Percentiles rank a stretch among this genome's conserved stretches.
phyloP scores from a whole-genome alignment of 1,284 basidiomycete species.

The Sporisorium scitamineum region DNA sequence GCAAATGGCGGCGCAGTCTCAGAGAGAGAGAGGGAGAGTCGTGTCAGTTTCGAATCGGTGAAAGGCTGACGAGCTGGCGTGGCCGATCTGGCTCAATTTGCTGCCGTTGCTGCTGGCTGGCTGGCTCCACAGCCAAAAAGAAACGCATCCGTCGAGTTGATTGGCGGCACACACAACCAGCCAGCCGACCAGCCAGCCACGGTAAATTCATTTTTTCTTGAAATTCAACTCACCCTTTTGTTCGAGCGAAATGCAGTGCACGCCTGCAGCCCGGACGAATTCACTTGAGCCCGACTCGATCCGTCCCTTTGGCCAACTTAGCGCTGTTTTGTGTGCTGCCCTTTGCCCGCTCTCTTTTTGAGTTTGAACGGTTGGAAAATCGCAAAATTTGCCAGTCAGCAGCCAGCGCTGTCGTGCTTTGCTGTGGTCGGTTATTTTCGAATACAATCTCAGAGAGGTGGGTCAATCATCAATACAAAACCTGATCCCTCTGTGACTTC shows the following conservation, averaged over 20 bases:
- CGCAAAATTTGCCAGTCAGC: background rate
- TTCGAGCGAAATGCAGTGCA: background rate
- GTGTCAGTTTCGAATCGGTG: constrained; percentile 4
- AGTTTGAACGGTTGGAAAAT: background rate
- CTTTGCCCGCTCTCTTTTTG: background rate
- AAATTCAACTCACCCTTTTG: background rate
- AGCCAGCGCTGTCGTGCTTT: background rate
- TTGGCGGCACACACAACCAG: background rate
- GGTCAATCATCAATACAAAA: background rate
- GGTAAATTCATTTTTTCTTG: background rate
- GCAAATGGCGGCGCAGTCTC: constrained; percentile 13
- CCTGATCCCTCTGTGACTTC: background rate
- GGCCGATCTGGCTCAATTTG: background rate
- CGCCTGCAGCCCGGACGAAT: constrained; percentile 4
- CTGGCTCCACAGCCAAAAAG: too few relatives aligned
- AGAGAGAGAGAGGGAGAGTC: background rate
- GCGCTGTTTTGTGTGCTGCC: background rate
- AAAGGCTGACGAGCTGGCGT: constrained; percentile 2
- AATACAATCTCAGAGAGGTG: background rate
- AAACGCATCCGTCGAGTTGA: background rate
- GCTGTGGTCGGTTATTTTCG: background rate
- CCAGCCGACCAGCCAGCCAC: background rate
- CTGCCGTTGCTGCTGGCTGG: background rate
- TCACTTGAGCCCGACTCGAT: background rate
- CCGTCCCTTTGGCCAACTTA: background rate